These are phyloP conservation scores for Leccinum incarnatum DNA, from an alignment of 768 basidiomycete species.

Conservation along the genomic window DNA sequence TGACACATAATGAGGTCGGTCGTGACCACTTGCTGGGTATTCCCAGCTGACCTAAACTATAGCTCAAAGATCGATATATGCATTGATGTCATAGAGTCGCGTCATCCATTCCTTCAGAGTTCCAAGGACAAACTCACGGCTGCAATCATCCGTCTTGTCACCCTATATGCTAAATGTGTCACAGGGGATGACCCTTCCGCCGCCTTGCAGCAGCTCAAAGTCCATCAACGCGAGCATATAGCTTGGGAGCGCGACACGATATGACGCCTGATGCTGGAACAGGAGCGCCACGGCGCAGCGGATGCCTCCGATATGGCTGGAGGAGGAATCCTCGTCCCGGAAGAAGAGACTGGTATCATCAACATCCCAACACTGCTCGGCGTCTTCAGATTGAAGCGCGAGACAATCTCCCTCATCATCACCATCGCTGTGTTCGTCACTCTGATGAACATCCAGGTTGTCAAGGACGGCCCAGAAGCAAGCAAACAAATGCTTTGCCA, in stretches of 20 bases:
- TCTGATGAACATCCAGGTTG: conserved; percentile 56
- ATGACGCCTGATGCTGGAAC: conserved; percentile 93
- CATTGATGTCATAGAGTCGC: no score
- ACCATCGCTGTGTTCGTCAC: conserved; percentile 54
- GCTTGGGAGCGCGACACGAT: conserved; percentile 98
- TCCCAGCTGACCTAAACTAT: conserved; percentile 1
- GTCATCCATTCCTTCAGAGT: conserved; percentile 59
- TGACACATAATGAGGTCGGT: conserved; percentile 60
- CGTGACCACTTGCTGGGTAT: background rate
- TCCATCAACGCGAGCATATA: conserved; percentile 91
- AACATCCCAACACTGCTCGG: conserved; percentile 65
- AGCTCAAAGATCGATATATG: conserved; percentile 44
- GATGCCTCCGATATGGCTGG: conserved; percentile 35
- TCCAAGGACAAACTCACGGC: conserved; percentile 63
- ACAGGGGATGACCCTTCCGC: conserved; percentile 63
- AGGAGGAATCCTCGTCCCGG: conserved; percentile 44
- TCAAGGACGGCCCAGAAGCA: conserved; percentile 61
- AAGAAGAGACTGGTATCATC: conserved; percentile 36
- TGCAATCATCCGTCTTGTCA: conserved; percentile 56
- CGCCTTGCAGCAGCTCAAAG: conserved; percentile 81
- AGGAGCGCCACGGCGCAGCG: conserved; percentile 60
- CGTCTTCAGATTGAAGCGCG: conserved; percentile 20
- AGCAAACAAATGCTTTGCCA: conserved; percentile 80
- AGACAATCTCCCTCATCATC: conserved; percentile 53
- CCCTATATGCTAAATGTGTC: conserved; percentile 84